Base-by-base conservation (phyloP, 331 rosid genomes). In the Acacia concinna region DNA sequence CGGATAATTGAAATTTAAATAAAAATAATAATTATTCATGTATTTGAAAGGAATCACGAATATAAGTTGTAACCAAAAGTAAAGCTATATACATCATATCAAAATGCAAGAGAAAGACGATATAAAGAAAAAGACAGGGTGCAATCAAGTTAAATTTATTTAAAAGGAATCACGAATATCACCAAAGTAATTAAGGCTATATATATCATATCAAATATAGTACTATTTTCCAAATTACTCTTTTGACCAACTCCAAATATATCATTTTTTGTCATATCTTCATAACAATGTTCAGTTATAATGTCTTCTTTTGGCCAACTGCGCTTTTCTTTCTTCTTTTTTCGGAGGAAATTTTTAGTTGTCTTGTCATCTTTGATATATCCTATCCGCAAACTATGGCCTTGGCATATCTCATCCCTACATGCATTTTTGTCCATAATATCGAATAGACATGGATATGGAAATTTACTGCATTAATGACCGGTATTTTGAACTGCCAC, bases 391-490 rank as follows among this genome's bases (percentile, higher is more conserved):
- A 54, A 81, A 54, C 65, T 59, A 54, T 41, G 75, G 25, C 17
- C 8, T 57, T 46, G 20, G 56, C 13, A 41, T 66, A 40, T 80
- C 17, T 54, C 12, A 81, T 31, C 47, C 35, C 41, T 31, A 34
- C 6, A 2, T 30, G 38, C 41, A 46, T 30, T 32, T 27, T 59
- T 57, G 32, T 30, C 11, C n/a, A 30, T 62, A 30, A 30, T 17
- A 31, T 62, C 23, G 38, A 30, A 30, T 1, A 57, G 76, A 70
- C 68, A 77, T 54, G 17, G 47, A 77, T 44, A 67, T 66, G 63
- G 64, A 63, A 75, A 40, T 73, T 63, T 77, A 68, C 70, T 41
- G 56, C 79, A 79, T 68, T 74, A 31, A 68, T 62, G 54, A 67
- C 44, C 51, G 10, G 81, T 64, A 25, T 65, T 28, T 63, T 75